phyloP scores from a whole-genome alignment of 75 land plant species.

The Sequoiadendron giganteum region DNA sequence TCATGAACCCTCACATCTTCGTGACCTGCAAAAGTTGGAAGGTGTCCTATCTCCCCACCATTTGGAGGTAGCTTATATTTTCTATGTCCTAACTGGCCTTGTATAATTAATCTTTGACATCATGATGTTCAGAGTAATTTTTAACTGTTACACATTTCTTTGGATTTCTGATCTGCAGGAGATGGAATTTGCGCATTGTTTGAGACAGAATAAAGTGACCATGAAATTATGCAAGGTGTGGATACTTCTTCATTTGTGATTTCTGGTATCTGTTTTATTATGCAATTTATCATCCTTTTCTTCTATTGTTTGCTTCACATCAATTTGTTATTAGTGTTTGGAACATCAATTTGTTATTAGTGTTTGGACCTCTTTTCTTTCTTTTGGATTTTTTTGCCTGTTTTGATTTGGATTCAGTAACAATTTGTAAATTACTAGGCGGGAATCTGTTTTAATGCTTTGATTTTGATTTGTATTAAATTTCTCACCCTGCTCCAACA shows the following conservation, averaged over 20 bases:
- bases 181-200: slow-evolving; percentile 81
- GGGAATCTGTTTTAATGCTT: not conserved
- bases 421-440: not conserved
- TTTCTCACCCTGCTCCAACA: not conserved
- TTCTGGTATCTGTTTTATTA: not conserved
- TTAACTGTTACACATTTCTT: not conserved
- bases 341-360: not conserved
- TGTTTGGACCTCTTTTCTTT: not conserved
- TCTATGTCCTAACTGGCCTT: not conserved
- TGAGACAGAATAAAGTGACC: slow-evolving; percentile 80
- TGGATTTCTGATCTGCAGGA: slow-evolving; percentile 47
- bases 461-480: not conserved
- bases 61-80: slow-evolving; percentile 61
- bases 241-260: not conserved
- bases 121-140: not conserved
- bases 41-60: slow-evolving; percentile 87
- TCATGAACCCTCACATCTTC: slow-evolving; percentile 76
- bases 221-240: slow-evolving; percentile 86
- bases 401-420: not conserved
- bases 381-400: not conserved
- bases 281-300: not conserved
- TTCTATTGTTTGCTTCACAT: slow-evolving; percentile 1
- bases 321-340: not conserved
- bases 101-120: not conserved
- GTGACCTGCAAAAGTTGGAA: slow-evolving; percentile 96